phyloP scores from a whole-genome alignment of 192 early-diverging fungal species.

The Phlyctochytrium arcticum region DNA sequence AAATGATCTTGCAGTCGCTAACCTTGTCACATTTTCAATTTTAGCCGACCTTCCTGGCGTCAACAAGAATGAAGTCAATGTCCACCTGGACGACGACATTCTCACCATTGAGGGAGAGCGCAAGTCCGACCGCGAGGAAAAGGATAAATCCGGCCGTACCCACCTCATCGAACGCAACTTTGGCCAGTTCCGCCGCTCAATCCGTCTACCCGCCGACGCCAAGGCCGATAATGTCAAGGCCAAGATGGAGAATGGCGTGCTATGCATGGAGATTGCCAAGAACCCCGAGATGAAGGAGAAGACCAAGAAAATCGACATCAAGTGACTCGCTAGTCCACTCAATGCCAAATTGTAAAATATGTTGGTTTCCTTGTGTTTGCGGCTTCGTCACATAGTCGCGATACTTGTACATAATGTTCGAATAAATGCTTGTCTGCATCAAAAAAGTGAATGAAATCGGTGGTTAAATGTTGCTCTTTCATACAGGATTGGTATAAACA shows the following conservation, averaged over 20 bases:
- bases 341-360: too few relatives aligned
- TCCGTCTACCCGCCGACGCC: constrained; percentile 35
- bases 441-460: too few relatives aligned
- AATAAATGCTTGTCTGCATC: too few relatives aligned
- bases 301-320: constrained; percentile 48
- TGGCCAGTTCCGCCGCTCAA: constrained; percentile 29
- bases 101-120: constrained; percentile 36
- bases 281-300: constrained; percentile 25
- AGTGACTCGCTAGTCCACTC: too few relatives aligned
- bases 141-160: constrained; percentile 21
- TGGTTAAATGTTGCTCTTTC: too few relatives aligned
- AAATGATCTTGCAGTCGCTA: background rate
- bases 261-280: constrained; percentile 32
- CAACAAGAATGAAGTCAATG: constrained; percentile 31
- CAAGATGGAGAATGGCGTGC: constrained; percentile 37
- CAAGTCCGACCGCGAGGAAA: constrained; percentile 28
- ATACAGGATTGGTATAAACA: too few relatives aligned
- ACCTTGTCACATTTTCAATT: background rate
- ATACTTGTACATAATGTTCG: too few relatives aligned
- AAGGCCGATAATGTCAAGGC: constrained; percentile 28
- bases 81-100: constrained; percentile 28
- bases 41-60: constrained; percentile 36
- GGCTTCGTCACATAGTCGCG: too few relatives aligned
- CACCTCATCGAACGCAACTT: constrained; percentile 35
- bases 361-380: too few relatives aligned